Conservation (phyloP, 306 rosid genomes). For the Gastrolobium villosum region DNA sequence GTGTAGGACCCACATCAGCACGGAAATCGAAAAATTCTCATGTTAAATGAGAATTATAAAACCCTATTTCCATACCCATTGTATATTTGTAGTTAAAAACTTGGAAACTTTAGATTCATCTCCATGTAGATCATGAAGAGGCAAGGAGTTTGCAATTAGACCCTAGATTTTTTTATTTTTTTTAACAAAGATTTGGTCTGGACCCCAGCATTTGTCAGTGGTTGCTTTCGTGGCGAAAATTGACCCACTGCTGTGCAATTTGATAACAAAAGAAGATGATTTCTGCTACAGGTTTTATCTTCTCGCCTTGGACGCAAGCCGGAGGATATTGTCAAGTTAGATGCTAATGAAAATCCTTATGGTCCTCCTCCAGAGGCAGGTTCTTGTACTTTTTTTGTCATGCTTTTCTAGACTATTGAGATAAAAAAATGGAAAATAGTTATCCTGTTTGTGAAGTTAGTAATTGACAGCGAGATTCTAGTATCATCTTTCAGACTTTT, state of each 20-base stretch:
- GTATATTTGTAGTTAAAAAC: too few species aligned
- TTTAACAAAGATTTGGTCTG: too few species aligned
- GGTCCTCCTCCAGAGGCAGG: constrained; percentile 98
- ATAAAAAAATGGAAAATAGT: constrained; percentile 14
- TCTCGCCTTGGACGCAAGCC: constrained; percentile 89
- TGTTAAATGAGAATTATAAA: too few species aligned
- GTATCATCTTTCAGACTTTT: background rate
- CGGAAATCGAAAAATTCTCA: too few species aligned
- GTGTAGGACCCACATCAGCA: too few species aligned
- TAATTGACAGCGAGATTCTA: background rate
- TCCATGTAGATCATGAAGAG: constrained; percentile 17
- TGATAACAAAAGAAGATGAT: constrained; percentile 40
- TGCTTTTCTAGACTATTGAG: background rate
- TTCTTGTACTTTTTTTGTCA: background rate
- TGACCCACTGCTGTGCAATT: constrained; percentile 14
- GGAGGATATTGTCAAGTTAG: constrained; percentile 95
- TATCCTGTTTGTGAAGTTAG: constrained; percentile 26
- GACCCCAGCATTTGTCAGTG: constrained; percentile 3
- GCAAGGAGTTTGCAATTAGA: constrained; percentile 8
- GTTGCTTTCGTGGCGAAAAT: constrained; percentile 25
- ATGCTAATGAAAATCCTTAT: constrained; percentile 98
- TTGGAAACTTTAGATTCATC: too few species aligned
- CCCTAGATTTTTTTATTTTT: background rate
- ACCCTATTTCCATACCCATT: constrained; percentile 23
- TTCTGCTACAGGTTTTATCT: constrained; percentile 75